Percentiles rank a stretch among this genome's conserved stretches.
These are phyloP conservation scores for Hyphopichia pseudoburtonii DNA, from an alignment of 1,139 yeast species.

Conservation along the genomic window DNA sequence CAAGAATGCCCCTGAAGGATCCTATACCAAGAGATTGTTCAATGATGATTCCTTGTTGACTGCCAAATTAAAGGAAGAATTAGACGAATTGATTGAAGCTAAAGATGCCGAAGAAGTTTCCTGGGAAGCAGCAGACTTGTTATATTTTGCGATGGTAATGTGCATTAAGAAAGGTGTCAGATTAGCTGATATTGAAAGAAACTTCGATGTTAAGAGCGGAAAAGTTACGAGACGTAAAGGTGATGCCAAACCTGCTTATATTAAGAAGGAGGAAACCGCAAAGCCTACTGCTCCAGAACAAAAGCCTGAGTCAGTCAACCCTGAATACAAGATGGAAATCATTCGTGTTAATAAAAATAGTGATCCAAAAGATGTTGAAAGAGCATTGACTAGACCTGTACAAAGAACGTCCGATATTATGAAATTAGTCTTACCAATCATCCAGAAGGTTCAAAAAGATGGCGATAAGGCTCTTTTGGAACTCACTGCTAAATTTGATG, in stretches of 20 bases:
- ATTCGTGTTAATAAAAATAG: slow-evolving; percentile 50
- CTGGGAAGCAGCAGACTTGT: slow-evolving; percentile 96
- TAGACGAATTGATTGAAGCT: slow-evolving; percentile 93
- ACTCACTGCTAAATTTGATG: slow-evolving; percentile 87
- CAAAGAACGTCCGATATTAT: slow-evolving; percentile 89
- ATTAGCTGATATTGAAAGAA: slow-evolving; percentile 76
- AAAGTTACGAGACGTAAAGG: slow-evolving; percentile 94
- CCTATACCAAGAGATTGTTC: slow-evolving; percentile 87
- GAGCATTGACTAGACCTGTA: slow-evolving; percentile 81
- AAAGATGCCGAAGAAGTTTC: slow-evolving; percentile 60
- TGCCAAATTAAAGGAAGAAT: slow-evolving; percentile 93
- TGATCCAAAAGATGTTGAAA: slow-evolving; percentile 42
- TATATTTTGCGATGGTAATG: slow-evolving; percentile 89
- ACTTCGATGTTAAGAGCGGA: slow-evolving; percentile 77
- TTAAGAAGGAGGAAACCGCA: slow-evolving; percentile 20
- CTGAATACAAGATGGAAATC: slow-evolving; percentile 59
- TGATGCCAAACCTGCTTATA: slow-evolving; percentile 83
- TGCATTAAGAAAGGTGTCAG: slow-evolving; percentile 80
- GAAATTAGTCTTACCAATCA: slow-evolving; percentile 89
- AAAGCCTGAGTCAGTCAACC: slow-evolving; percentile 15
- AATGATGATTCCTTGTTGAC: slow-evolving; percentile 69
- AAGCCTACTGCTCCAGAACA: slow-evolving; percentile 11
- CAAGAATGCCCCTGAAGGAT: slow-evolving; percentile 77
- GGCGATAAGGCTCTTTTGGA: slow-evolving; percentile 90
- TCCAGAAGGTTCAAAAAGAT: slow-evolving; percentile 67